Evolutionary conservation across 306 rosid species (phyloP).

Genomic region (Cicer chorassanicum): DNA sequence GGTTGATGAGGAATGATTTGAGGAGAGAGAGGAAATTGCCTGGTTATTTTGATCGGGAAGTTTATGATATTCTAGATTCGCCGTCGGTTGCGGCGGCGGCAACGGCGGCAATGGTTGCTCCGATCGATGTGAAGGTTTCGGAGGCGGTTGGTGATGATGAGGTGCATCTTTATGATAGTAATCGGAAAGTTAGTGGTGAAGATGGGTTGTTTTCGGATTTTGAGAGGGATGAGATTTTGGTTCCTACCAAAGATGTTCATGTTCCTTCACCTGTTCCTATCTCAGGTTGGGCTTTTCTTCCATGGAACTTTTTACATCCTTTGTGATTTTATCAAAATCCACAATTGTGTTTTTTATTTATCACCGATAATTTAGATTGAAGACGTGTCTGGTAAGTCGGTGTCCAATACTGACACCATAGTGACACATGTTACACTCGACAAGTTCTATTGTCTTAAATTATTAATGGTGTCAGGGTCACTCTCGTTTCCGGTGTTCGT

Average conservation of each 20-base stretch:
- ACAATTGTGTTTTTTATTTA: background rate
- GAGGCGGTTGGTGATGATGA: slow-evolving; percentile 51
- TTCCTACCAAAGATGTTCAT: slow-evolving; percentile 44
- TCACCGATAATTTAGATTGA: too few relatives aligned
- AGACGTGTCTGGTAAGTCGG: too few relatives aligned
- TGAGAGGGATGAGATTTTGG: slow-evolving; percentile 69
- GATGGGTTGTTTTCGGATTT: slow-evolving; percentile 82
- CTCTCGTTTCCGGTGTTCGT: too few relatives aligned
- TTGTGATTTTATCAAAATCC: slow-evolving; percentile 5
- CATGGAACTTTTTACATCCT: background rate
- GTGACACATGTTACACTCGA: too few relatives aligned
- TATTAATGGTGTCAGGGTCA: too few relatives aligned
- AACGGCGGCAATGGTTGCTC: slow-evolving; percentile 19
- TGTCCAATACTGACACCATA: too few relatives aligned
- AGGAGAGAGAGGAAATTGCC: slow-evolving; percentile 92
- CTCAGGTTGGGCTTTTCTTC: slow-evolving; percentile 54
- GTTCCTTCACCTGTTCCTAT: slow-evolving; percentile 62
- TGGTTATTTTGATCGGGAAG: slow-evolving; percentile 87
- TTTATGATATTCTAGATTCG: slow-evolving; percentile 82
- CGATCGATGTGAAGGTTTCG: slow-evolving; percentile 23
- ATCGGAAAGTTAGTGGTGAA: slow-evolving; percentile 60
- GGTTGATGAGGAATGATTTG: slow-evolving; percentile 95
- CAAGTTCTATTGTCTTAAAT: too few relatives aligned
- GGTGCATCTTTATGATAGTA: slow-evolving; percentile 62
- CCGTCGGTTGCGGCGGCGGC: slow-evolving; percentile 51